Conservation (phyloP, 352 stramenopile species). For the Phytophthora crassamura region DNA sequence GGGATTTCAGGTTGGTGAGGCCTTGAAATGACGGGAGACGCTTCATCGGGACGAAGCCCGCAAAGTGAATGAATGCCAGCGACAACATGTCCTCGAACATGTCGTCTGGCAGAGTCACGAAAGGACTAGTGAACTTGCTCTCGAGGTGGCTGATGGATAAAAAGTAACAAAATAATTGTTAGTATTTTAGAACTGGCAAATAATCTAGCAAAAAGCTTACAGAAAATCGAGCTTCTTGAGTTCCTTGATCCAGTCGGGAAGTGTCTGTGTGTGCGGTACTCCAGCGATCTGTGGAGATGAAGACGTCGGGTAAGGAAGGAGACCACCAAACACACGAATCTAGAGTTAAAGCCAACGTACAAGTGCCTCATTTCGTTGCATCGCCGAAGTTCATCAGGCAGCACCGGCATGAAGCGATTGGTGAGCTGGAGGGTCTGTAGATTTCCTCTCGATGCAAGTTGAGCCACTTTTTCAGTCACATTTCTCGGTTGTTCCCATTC, state of each 20-base stretch:
- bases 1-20: slow-evolving; percentile 38
- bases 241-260: slow-evolving; percentile 45
- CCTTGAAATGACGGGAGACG: slow-evolving; percentile 38
- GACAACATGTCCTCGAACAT: slow-evolving; percentile 46
- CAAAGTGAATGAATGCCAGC: slow-evolving; percentile 48
- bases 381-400: slow-evolving; percentile 35
- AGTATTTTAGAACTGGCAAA: not conserved
- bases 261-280: slow-evolving; percentile 44
- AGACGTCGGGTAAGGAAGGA: too few relatives aligned
- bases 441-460: slow-evolving; percentile 33
- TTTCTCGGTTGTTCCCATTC: too few relatives aligned
- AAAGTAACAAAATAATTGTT: not conserved
- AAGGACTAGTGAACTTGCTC: slow-evolving; percentile 25
- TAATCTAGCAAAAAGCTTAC: slow-evolving; percentile 15
- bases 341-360: slow-evolving; percentile 23
- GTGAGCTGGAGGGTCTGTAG: slow-evolving; percentile 46
- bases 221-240: slow-evolving; percentile 46
- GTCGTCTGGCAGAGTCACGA: slow-evolving; percentile 29
- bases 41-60: slow-evolving; percentile 26
- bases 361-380: slow-evolving; percentile 43
- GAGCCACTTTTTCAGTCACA: slow-evolving; percentile 38
- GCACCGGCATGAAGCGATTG: slow-evolving; percentile 37
- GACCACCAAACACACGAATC: too few relatives aligned
- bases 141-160: slow-evolving; percentile 28
- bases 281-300: too few relatives aligned